phyloP scores from a whole-genome alignment of 2,329 filamentous ascomycete genomes.

The Penicillium sp. region DNA sequence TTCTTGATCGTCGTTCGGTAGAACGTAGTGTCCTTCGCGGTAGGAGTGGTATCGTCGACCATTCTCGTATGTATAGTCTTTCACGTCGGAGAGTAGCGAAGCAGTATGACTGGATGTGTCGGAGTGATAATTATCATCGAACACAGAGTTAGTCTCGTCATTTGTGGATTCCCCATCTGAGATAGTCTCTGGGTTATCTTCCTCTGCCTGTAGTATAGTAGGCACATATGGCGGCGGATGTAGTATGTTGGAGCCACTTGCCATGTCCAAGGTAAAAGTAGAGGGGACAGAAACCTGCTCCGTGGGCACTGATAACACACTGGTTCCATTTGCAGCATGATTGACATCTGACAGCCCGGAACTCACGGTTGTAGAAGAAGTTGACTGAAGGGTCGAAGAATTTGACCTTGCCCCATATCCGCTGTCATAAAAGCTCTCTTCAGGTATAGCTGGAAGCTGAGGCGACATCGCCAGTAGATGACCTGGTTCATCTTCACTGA shows the following conservation, averaged over 20 bases:
- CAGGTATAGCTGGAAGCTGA: slow-evolving; percentile 6
- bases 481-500: background rate
- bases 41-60: slow-evolving; percentile 31
- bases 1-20: slow-evolving; percentile 38
- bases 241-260: background rate
- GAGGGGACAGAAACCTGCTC: background rate
- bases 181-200: slow-evolving; percentile 9
- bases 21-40: slow-evolving; percentile 30
- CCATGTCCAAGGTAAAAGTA: background rate
- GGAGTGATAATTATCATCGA: slow-evolving; percentile 20
- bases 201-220: background rate
- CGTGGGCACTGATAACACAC: background rate
- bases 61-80: slow-evolving; percentile 26
- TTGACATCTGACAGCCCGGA: background rate
- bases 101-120: slow-evolving; percentile 23
- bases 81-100: slow-evolving; percentile 22
- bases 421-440: background rate
- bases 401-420: background rate
- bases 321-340: background rate
- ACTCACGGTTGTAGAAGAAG: background rate
- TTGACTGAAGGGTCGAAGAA: background rate
- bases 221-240: background rate
- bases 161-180: slow-evolving; percentile 14
- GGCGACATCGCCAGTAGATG: background rate
- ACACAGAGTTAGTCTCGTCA: slow-evolving; percentile 13